A percentile compares a stretch with the other conserved stretches of the same genome.
Evolutionary conservation across 2,329 filamentous ascomycete genomes (phyloP).

Genomic region (Aspergillus pseudotamarii): DNA sequence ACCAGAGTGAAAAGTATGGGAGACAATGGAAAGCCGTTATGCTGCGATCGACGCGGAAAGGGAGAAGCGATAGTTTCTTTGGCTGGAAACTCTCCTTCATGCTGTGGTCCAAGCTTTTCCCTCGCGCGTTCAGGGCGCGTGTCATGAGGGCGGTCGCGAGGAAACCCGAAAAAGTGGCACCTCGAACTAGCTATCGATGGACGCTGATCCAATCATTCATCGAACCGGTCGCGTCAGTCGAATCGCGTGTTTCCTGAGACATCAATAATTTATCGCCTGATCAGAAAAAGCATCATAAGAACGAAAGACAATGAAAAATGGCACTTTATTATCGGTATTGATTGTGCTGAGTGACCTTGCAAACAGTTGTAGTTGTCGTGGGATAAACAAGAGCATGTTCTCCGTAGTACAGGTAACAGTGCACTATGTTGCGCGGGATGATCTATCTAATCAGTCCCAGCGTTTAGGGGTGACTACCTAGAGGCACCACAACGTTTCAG

Average conservation of each 20-base stretch:
- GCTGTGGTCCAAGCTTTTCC: slow-evolving; percentile 21
- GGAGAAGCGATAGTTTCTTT: slow-evolving; percentile 37
- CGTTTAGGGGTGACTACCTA: neutral
- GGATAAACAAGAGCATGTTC: slow-evolving; percentile 6
- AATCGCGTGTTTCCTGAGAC: slow-evolving; percentile 9
- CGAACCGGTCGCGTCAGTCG: slow-evolving; percentile 11
- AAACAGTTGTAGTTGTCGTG: neutral
- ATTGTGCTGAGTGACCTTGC: neutral
- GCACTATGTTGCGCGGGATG: slow-evolving; percentile 2
- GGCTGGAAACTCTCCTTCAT: slow-evolving; percentile 21
- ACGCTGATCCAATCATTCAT: slow-evolving; percentile 20
- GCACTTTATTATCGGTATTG: neutral
- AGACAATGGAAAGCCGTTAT: neutral
- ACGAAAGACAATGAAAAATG: neutral
- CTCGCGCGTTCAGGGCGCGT: slow-evolving; percentile 26
- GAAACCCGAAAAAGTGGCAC: neutral
- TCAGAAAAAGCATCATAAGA: neutral
- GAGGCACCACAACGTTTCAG: neutral
- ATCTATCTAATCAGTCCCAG: neutral
- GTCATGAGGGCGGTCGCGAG: slow-evolving; percentile 25
- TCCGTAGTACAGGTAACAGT: slow-evolving; percentile 12
- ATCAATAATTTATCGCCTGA: neutral
- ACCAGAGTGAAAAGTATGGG: neutral
- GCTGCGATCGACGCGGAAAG: slow-evolving; percentile 6
- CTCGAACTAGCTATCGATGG: slow-evolving; percentile 6